Evolutionary conservation across 257 asterid genomes (phyloP), one percentile per base, ranked within the genome.

Genomic region (Fraxinus cuspidata): DNA sequence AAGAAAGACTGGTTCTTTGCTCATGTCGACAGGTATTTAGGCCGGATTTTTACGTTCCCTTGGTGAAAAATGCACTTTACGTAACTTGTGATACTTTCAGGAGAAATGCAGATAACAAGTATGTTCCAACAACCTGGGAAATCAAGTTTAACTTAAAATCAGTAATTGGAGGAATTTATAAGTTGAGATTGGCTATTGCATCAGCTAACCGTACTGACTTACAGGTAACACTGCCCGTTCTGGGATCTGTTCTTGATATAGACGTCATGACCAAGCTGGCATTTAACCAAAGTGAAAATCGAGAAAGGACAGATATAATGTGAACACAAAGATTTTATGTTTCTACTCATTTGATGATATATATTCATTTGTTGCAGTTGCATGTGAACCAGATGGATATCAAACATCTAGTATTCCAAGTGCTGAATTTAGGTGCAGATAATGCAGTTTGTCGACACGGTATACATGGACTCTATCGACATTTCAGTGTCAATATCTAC

Each of bases 1-100:
- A 89, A 77, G 78, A 84, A 83, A 75, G 92, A 86, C 80, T 89
- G 92, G 92, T 87, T 89, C 84, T 89, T 87, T 69, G 90, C 88
- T 80, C 91, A 87, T 19, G 91, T 87, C 7, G 87, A 80, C 83
- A 83, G 93, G 93, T 89, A 79, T 29, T n/a, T 19, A 2, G 23
- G 0, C 65, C 11, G 0, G 12, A 6, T 16, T 18, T 5, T 51
- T 21, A 10, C 28, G 3, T 34, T 7, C 49, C 63, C 1, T 32
- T 42, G 31, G 27, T 13, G 5, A 12, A 35, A 47, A 42, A 28
- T 53, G 49, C 60, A 56, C 9, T 9, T 7, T 1, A 63, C 15
- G 71, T 51, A 27, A 53, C 15, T 29, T 5, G 31, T 2, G 19
- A 21, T 9, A 35, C 49, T 75, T 71, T 23, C 89, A 87, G 90